Evolutionary conservation across 2,329 filamentous ascomycete genomes (phyloP), one percentile per base, ranked within the genome.

Genomic region (Phoma sp.): DNA sequence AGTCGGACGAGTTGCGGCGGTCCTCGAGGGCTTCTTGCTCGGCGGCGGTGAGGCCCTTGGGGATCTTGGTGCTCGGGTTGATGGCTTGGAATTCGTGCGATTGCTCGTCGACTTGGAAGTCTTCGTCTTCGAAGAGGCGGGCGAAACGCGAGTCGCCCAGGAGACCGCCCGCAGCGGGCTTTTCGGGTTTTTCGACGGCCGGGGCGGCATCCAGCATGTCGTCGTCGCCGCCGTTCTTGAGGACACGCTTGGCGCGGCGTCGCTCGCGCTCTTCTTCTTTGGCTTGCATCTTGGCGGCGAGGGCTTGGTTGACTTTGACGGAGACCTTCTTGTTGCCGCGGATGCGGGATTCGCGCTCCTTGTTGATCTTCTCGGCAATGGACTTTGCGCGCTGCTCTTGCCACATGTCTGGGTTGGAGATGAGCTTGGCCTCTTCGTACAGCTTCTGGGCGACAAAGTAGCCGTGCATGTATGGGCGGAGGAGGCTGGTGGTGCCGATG

Each of bases 381-480:
- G 89, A 88, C 82, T 96, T 97, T 57, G 88, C 87, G 52, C 92
- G 85, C 75, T 98, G 91, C 68, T 98, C 91, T 71, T 97, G 91
- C 83, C 90, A 96, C 47, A 96, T 84, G 71, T 96, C 96, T 0
- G 95, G 95, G 76, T 98, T 96, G 44, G 90, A 89, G 66, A 98
- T 96, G 56, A 99, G 80, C 50, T 90, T 83, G 14, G 95, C 95
- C 74, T 99, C 93, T 71, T 99, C 96, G 74, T 99, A 98, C 24
- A 99, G 78, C 69, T 93, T 91, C 66, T 96, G 93, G 32, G 90
- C 91, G 43, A 99, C 93, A 78, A 99, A 99, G 82, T 95, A 98
- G 65, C 95, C 96, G 73, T 99, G 95, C 96, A 99, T 99, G 72
- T 99, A 99, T 38, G 95, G 95, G 39, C 93, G 85, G 36, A 99